These are phyloP conservation scores for Nothophaeocryptopus gaeumannii DNA, from an alignment of 2,329 filamentous ascomycete species.

Conservation along the genomic window DNA sequence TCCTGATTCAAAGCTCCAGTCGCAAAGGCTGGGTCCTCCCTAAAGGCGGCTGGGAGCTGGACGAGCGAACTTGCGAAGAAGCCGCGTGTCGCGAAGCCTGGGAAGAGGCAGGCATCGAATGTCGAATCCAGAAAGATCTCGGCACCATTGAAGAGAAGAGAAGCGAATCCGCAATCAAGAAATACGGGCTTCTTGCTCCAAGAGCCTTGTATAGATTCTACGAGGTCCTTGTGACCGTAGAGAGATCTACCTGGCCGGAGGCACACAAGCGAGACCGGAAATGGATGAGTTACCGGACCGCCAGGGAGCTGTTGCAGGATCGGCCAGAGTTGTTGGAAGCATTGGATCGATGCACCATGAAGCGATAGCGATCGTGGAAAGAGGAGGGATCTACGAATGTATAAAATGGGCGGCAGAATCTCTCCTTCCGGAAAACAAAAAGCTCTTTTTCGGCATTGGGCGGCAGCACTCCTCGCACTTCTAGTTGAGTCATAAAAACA, in stretches of 20 bases:
- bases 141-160: slow-evolving; percentile 82
- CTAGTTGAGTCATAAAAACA: too few relatives aligned
- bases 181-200: slow-evolving; percentile 53
- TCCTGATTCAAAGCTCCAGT: slow-evolving; percentile 89
- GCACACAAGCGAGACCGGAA: slow-evolving; percentile 83
- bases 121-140: slow-evolving; percentile 79
- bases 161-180: slow-evolving; percentile 34
- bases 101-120: slow-evolving; percentile 94
- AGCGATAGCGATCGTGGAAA: slow-evolving; percentile 18
- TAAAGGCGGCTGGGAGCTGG: slow-evolving; percentile 95
- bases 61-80: slow-evolving; percentile 82
- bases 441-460: too few relatives aligned
- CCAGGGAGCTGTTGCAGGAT: slow-evolving; percentile 70
- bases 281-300: slow-evolving; percentile 85
- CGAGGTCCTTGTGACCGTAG: slow-evolving; percentile 81
- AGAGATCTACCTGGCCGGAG: slow-evolving; percentile 89
- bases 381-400: too few relatives aligned
- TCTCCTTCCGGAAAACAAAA: too few relatives aligned
- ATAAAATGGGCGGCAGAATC: too few relatives aligned
- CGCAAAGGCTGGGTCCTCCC: slow-evolving; percentile 94
- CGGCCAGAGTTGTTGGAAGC: slow-evolving; percentile 88
- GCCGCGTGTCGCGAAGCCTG: slow-evolving; percentile 86
- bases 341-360: slow-evolving; percentile 64
- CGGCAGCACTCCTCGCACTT: too few relatives aligned
- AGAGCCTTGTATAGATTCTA: slow-evolving; percentile 79